Percentiles rank a stretch among this genome's conserved stretches.
phyloP scores from a whole-genome alignment of 164 flowering plant species.

The Stephania cephalantha region DNA sequence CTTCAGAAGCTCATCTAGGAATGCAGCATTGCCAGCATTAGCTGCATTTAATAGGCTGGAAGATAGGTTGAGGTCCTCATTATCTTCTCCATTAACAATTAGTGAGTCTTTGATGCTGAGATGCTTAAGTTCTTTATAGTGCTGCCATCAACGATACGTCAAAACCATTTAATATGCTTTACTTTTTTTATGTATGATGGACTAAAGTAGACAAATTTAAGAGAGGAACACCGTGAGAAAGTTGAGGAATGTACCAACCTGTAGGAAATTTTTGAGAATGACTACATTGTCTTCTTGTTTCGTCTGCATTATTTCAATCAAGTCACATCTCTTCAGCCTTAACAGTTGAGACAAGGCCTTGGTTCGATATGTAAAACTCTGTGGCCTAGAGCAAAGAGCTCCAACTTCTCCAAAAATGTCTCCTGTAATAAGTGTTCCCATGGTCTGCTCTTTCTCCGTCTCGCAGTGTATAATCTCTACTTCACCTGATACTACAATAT shows the following conservation, averaged over 20 bases:
- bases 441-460: conserved; percentile 41
- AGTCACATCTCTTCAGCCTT: conserved; percentile 49
- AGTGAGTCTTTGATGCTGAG: conserved; percentile 40
- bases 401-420: conserved; percentile 87
- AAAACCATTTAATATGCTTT: conserved; percentile 6
- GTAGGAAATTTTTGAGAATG: conserved; percentile 68
- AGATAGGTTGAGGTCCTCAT: conserved; percentile 35
- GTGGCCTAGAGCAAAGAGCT: conserved; percentile 72
- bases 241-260: conserved; percentile 30
- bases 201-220: background rate
- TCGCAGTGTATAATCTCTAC: conserved; percentile 59
- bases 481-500: conserved; percentile 78
- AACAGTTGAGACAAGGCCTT: conserved; percentile 71
- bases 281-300: conserved; percentile 48
- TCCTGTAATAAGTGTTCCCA: conserved; percentile 46
- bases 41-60: conserved; percentile 52
- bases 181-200: background rate
- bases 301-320: conserved; percentile 61
- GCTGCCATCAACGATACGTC: conserved; percentile 34
- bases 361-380: conserved; percentile 58
- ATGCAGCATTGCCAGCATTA: conserved; percentile 58
- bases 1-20: conserved; percentile 77
- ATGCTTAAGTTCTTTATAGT: conserved; percentile 50
- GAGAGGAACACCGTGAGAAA: background rate
- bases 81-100: conserved; percentile 35